These are phyloP conservation scores for Metschnikowia proteae DNA, from an alignment of 805 yeast genomes.

Conservation along the genomic window DNA sequence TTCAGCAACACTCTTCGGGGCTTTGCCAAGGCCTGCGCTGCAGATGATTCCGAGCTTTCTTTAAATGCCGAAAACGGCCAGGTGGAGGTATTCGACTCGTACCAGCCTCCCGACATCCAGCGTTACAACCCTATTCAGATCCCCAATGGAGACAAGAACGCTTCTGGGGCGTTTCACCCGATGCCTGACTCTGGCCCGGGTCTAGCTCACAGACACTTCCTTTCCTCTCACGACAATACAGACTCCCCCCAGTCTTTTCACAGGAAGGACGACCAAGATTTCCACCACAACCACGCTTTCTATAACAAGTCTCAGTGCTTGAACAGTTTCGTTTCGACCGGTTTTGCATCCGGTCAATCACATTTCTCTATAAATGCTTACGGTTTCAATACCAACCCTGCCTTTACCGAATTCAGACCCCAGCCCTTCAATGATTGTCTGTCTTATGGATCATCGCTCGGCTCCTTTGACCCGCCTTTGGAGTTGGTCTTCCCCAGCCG, in stretches of 20 bases:
- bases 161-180: background rate
- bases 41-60: slow-evolving; percentile 36
- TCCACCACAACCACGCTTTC: background rate
- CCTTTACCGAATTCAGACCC: slow-evolving; percentile 27
- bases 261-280: background rate
- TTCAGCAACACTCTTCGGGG: slow-evolving; percentile 14
- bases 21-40: slow-evolving; percentile 28
- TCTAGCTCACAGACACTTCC: background rate
- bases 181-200: background rate
- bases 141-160: background rate
- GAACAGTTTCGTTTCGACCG: background rate
- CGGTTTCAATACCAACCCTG: slow-evolving; percentile 11
- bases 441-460: slow-evolving; percentile 23
- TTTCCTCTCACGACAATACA: background rate
- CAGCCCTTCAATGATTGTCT: slow-evolving; percentile 8
- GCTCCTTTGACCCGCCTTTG: slow-evolving; percentile 34
- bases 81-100: slow-evolving; percentile 22
- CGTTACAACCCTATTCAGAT: background rate
- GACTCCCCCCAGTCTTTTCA: background rate
- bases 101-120: background rate
- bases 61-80: slow-evolving; percentile 22
- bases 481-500: slow-evolving; percentile 33
- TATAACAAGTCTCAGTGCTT: background rate
- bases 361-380: slow-evolving; percentile 11
- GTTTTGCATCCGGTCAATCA: slow-evolving; percentile 2